Evolutionary conservation across 352 stramenopile species (phyloP).

Genomic region (Thraustochytrium sp.): DNA sequence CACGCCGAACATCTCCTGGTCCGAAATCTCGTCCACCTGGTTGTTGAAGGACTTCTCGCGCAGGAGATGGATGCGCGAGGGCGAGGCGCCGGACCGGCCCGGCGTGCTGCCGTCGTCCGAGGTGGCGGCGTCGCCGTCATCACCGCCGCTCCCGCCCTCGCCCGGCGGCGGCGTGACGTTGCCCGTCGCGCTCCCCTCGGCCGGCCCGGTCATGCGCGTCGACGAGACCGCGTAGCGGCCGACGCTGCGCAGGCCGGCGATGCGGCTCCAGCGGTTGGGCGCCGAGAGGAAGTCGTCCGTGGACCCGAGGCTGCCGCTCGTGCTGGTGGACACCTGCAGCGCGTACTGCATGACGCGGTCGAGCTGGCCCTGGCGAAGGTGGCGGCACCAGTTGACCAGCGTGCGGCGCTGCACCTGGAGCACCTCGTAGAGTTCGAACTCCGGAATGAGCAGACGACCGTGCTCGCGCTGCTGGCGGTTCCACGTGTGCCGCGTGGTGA

Average conservation of each 20-base stretch:
- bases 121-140: background rate
- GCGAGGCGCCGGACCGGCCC: background rate
- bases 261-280: conserved; percentile 47
- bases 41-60: conserved; percentile 39
- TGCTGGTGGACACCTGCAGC: conserved; percentile 46
- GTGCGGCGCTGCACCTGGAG: conserved; percentile 43
- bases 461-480: conserved; percentile 22
- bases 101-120: background rate
- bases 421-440: conserved; percentile 48
- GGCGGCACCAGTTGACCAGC: conserved; percentile 22
- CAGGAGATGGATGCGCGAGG: conserved; percentile 11
- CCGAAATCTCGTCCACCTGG: conserved; percentile 30
- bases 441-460: conserved; percentile 40
- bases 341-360: conserved; percentile 46
- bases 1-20: conserved; percentile 44
- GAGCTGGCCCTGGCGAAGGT: conserved; percentile 42
- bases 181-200: background rate
- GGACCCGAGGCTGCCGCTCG: conserved; percentile 41
- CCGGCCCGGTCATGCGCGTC: background rate
- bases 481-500: conserved; percentile 49
- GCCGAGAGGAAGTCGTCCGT: conserved; percentile 36
- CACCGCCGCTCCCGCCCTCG: too few relatives aligned
- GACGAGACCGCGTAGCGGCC: conserved; percentile 45
- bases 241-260: conserved; percentile 20
- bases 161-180: background rate